Conservation (phyloP, 371 early-diverging fungal genomes). For the Syncephalastrum monosporum region DNA sequence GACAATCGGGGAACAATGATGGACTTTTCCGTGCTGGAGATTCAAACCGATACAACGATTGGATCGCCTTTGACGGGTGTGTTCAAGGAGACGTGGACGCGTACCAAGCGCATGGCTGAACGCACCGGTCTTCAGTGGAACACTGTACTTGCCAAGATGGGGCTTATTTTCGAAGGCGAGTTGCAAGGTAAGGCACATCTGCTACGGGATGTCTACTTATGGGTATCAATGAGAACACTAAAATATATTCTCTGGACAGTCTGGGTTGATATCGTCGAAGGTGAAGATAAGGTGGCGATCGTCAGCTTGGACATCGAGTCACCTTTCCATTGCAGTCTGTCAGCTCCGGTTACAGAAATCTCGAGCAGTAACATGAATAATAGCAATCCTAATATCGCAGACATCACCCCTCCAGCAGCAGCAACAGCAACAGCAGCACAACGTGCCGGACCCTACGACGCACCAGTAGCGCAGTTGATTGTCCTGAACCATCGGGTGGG, state of each 20-base stretch:
- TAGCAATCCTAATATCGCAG: background rate
- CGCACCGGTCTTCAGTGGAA: slow-evolving; percentile 24
- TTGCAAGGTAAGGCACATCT: slow-evolving; percentile 11
- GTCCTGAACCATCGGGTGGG: slow-evolving; percentile 59
- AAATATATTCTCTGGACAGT: slow-evolving; percentile 14
- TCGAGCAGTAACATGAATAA: no score
- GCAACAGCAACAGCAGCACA: slow-evolving; percentile 11
- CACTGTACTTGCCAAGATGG: slow-evolving; percentile 36
- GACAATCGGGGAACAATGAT: slow-evolving; percentile 57
- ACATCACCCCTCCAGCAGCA: slow-evolving; percentile 6
- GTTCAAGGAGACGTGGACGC: slow-evolving; percentile 36
- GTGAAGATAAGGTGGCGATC: slow-evolving; percentile 40
- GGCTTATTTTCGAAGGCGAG: slow-evolving; percentile 39
- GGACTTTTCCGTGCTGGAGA: slow-evolving; percentile 34
- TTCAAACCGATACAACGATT: slow-evolving; percentile 5
- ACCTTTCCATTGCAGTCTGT: slow-evolving; percentile 29
- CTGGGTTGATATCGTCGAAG: slow-evolving; percentile 27
- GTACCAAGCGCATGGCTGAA: slow-evolving; percentile 25
- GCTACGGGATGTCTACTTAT: background rate
- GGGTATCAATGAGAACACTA: background rate
- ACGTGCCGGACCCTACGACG: slow-evolving; percentile 10
- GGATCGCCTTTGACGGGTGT: slow-evolving; percentile 9
- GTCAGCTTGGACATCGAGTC: slow-evolving; percentile 56
- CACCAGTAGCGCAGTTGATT: slow-evolving; percentile 16
- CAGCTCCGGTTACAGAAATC: slow-evolving; percentile 2